Percentiles rank a stretch among this genome's conserved stretches.
These are phyloP conservation scores for Clarireedia monteithiana DNA, from an alignment of 2,329 filamentous ascomycete species.

Conservation along the genomic window DNA sequence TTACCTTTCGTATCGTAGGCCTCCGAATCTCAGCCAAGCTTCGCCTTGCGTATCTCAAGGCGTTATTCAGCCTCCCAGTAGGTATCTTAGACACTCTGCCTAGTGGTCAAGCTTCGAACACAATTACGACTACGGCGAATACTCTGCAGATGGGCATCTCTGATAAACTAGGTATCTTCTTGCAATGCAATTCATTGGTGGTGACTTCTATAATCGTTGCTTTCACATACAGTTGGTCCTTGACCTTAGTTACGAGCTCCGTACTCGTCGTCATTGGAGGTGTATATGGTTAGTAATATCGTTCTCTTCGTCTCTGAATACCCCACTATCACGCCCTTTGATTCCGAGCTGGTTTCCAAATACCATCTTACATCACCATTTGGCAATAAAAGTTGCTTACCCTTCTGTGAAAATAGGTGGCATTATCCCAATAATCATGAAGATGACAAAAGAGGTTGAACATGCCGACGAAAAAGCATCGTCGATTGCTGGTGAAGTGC, in stretches of 20 bases:
- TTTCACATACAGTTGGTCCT: constrained; percentile 49
- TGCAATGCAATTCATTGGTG: constrained; percentile 48
- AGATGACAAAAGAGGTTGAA: constrained; percentile 37
- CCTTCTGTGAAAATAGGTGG: constrained; percentile 11
- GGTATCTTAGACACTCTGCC: constrained; percentile 61
- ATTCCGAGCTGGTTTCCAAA: background rate
- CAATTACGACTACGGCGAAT: constrained; percentile 57
- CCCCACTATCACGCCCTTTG: background rate
- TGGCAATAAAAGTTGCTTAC: background rate
- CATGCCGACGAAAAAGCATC: constrained; percentile 49
- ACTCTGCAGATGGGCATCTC: constrained; percentile 57
- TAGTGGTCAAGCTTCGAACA: constrained; percentile 32
- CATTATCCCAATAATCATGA: constrained; percentile 48
- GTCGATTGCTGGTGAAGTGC: constrained; percentile 52
- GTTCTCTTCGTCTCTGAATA: background rate
- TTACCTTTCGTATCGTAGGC: constrained; percentile 53
- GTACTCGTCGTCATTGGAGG: constrained; percentile 48
- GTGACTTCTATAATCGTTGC: constrained; percentile 46
- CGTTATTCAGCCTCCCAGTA: constrained; percentile 57
- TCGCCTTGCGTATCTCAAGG: constrained; percentile 55
- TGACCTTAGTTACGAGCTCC: constrained; percentile 51
- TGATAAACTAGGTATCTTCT: constrained; percentile 51
- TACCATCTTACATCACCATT: background rate
- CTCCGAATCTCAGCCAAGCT: constrained; percentile 54
- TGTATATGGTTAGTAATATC: constrained; percentile 31